Conservation (phyloP, 2,329 filamentous ascomycete species). For the Diaporthe citrichinensis region DNA sequence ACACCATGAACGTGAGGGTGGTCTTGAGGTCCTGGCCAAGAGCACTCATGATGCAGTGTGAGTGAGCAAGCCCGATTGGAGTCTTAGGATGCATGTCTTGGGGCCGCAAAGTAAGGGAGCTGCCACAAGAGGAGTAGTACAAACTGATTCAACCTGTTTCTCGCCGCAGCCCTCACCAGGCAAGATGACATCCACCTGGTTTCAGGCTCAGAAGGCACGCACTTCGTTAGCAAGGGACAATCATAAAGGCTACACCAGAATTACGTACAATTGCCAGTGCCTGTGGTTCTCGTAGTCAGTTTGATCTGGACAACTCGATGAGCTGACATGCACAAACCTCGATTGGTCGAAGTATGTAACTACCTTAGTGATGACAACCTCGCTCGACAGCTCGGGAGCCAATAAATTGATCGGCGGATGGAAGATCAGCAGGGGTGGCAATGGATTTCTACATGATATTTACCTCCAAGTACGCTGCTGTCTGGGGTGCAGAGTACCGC, state of each 20-base stretch:
- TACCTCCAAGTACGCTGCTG: not conserved
- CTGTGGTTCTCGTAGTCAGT: not conserved
- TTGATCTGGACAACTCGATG: not conserved
- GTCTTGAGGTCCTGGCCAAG: not conserved
- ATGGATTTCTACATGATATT: no score
- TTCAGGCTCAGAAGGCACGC: no score
- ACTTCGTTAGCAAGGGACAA: no score
- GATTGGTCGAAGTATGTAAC: no score
- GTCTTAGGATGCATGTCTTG: not conserved
- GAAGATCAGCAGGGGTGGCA: not conserved
- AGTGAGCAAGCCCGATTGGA: not conserved
- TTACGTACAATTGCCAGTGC: no score
- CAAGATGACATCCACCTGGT: no score
- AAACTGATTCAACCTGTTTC: not conserved
- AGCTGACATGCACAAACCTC: no score
- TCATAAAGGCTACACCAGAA: no score
- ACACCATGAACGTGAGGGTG: not conserved
- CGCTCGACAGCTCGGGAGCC: no score
- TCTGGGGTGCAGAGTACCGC: not conserved
- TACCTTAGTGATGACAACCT: not conserved
- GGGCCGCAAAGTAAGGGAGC: not conserved
- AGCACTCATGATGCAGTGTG: no score
- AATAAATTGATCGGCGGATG: not conserved
- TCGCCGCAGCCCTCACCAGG: not conserved
- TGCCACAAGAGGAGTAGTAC: not conserved